Evolutionary conservation across 75 land plant species (phyloP).

Genomic region (Chamaecyparis obtusa): DNA sequence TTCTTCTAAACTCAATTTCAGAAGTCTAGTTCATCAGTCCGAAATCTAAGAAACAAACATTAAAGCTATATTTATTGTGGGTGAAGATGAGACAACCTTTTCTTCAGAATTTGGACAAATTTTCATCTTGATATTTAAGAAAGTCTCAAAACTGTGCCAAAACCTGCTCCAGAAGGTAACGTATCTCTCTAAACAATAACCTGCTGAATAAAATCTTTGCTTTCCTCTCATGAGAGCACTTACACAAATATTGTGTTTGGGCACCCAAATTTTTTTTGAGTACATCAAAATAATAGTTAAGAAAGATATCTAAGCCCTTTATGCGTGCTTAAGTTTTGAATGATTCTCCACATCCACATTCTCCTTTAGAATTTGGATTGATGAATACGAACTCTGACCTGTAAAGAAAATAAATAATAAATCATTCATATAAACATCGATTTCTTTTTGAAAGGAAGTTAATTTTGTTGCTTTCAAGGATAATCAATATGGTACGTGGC

Average conservation of each 20-base stretch:
- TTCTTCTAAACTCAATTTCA: background rate
- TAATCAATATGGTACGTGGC: background rate
- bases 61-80: background rate
- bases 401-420: slow-evolving; percentile 9
- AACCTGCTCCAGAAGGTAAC: background rate
- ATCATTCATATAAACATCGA: background rate
- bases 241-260: background rate
- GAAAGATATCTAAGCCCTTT: background rate
- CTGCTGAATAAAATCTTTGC: background rate
- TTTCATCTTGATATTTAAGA: background rate
- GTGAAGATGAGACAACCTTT: background rate
- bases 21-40: background rate
- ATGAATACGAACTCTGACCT: slow-evolving; percentile 93
- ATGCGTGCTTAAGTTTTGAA: slow-evolving; percentile 58
- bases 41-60: background rate
- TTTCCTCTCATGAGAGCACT: background rate
- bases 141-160: background rate
- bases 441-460: background rate
- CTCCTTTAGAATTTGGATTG: slow-evolving; percentile 92
- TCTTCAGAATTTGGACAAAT: background rate
- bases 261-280: background rate
- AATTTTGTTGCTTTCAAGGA: background rate
- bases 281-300: background rate
- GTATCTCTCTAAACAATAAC: background rate
- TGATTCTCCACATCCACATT: slow-evolving; percentile 96